phyloP scores from a whole-genome alignment of 2,329 filamentous ascomycete species.

The Aspergillus ruber region DNA sequence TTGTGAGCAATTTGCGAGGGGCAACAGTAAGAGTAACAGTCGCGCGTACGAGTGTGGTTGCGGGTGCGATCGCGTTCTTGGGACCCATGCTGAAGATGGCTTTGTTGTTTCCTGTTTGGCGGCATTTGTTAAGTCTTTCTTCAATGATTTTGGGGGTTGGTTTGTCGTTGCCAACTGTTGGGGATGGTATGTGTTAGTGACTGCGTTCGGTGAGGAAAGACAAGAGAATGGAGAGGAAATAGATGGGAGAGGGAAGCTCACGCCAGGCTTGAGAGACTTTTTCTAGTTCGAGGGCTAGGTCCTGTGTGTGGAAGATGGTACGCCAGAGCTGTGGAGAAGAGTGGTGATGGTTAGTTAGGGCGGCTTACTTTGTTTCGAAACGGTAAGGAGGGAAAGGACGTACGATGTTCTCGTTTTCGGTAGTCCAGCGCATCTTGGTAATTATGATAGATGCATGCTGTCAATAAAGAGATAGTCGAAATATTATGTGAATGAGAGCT shows the following conservation, averaged over 20 bases:
- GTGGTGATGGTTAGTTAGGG: background rate
- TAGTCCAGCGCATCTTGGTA: background rate
- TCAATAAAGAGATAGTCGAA: background rate
- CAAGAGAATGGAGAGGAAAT: background rate
- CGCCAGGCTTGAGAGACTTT: conserved; percentile 4
- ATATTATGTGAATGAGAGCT: too few relatives aligned
- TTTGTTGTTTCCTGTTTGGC: background rate
- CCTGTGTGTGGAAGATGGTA: conserved; percentile 10
- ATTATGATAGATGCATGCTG: background rate
- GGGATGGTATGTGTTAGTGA: background rate
- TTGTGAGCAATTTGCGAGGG: background rate
- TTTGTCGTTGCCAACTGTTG: conserved; percentile 6
- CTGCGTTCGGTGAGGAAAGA: background rate
- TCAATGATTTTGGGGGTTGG: conserved; percentile 10
- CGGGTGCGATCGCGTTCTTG: background rate
- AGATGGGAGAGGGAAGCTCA: background rate
- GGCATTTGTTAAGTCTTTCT: conserved; percentile 8
- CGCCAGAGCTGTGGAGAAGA: conserved; percentile 7
- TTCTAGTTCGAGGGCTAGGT: conserved; percentile 7
- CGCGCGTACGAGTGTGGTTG: too few relatives aligned
- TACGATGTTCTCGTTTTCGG: background rate
- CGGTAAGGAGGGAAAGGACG: background rate
- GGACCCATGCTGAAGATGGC: background rate
- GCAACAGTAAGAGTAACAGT: background rate
- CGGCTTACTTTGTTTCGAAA: background rate